Base-by-base conservation (phyloP, 2,329 filamentous ascomycete species). In the Cryphonectria japonica region DNA sequence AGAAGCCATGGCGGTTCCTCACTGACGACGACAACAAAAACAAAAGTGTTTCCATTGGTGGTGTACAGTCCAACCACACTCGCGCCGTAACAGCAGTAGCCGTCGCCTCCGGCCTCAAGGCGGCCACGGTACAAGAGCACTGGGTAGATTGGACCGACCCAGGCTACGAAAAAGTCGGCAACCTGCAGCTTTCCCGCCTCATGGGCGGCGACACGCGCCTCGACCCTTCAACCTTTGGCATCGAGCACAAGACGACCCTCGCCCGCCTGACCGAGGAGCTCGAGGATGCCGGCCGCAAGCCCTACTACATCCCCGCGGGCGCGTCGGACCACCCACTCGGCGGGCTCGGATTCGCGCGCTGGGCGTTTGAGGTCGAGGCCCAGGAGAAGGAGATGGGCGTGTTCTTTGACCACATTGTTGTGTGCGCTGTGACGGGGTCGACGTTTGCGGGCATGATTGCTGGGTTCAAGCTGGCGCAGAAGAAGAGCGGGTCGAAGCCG, bases 391-490 rank as follows among this genome's bases (percentile, higher is more conserved):
- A 86, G 73, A 74, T 88, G 37, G 89, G 88, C 0, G 76, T 92
- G 14, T 91, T 91, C 78, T 93, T 92, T 78, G 89, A 92, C 75
- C 89, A 87, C 0, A 77, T 93, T 9, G 80, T 93, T 68, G 91
- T 92, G 11, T 93, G 91, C 77, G 89, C 89, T 26, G 91, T 93
- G 1, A 93, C 91, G 0, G 92, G 91, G 4, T 89, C 86, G 7
- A 93, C 91, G 1, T 85, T 92, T 77, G 91, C 88, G 0, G 92
- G 92, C 11, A 91, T 93, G 84, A 84, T 93, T 11, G 91, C 91
- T 0, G 92, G 92, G 0, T 92, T 93, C 79, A 92, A 92, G 81
- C 82, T 92, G 34, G 81, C 86, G 2, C 83, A 91, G 79, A 83
- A 79, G 76, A 80, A 81, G 75, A 67, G 74, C 74, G 81, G 84